A percentile compares a stretch with the other conserved stretches of the same genome.
These are phyloP conservation scores for Geranium rotundifolium DNA, from an alignment of 345 rosid species.

Conservation along the genomic window DNA sequence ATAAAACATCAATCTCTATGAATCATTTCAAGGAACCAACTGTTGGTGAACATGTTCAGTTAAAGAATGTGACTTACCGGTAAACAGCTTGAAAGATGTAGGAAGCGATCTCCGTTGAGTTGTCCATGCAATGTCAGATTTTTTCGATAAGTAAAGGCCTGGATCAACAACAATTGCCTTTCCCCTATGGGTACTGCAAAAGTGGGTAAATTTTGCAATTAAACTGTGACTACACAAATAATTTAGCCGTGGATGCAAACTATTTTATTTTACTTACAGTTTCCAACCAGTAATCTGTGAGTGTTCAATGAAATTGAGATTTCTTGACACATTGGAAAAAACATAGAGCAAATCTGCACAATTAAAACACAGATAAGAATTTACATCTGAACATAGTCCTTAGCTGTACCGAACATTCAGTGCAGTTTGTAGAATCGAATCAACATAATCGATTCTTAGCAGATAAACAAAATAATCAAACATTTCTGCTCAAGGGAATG, in stretches of 20 bases:
- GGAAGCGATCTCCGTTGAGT: constrained; percentile 87
- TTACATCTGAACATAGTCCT: neutral
- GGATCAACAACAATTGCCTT: constrained; percentile 91
- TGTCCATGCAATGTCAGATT: constrained; percentile 77
- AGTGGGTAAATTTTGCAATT: constrained; percentile 1
- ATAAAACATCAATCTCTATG: too few species aligned
- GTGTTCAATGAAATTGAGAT: constrained; percentile 75
- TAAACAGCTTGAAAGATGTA: constrained; percentile 70
- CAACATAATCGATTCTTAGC: too few species aligned
- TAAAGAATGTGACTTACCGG: constrained; percentile 36
- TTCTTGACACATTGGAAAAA: constrained; percentile 67
- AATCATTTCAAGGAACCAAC: neutral
- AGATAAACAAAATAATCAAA: too few species aligned
- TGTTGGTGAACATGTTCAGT: neutral
- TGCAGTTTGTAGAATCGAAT: too few species aligned
- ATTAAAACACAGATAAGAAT: constrained; percentile 10
- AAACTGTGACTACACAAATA: neutral
- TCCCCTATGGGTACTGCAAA: constrained; percentile 66
- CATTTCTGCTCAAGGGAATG: too few species aligned
- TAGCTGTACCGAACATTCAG: too few species aligned
- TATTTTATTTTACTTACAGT: constrained; percentile 42
- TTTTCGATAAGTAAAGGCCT: constrained; percentile 81
- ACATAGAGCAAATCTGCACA: constrained; percentile 65
- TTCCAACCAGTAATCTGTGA: constrained; percentile 79
- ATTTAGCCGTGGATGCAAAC: neutral